Evolutionary conservation across 179 eudicot species (phyloP).

Genomic region (Silene vulgaris): DNA sequence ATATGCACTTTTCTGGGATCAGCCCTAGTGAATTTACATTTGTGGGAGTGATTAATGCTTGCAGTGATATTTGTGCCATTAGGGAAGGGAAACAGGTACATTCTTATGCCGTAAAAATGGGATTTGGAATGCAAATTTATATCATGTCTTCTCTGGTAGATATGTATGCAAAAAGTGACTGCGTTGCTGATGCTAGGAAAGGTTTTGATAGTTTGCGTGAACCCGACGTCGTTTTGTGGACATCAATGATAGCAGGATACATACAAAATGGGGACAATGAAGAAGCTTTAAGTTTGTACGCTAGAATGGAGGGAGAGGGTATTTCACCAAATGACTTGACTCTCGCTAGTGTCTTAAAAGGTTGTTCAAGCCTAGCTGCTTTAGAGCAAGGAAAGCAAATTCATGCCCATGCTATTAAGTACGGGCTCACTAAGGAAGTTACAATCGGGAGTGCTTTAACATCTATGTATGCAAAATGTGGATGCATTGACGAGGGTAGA

Average conservation of each 20-base stretch:
- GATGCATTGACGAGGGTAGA: constrained; percentile 49
- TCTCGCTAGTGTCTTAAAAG: constrained; percentile 52
- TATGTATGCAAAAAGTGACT: constrained; percentile 70
- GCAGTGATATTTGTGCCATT: constrained; percentile 35
- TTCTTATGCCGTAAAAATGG: constrained; percentile 47
- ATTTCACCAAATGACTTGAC: constrained; percentile 57
- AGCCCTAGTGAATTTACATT: constrained; percentile 54
- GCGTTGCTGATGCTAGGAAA: constrained; percentile 42
- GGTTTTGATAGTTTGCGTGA: constrained; percentile 57
- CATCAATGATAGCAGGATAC: constrained; percentile 62
- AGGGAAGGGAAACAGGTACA: constrained; percentile 52
- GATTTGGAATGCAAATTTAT: constrained; percentile 51
- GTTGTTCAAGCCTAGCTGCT: constrained; percentile 58
- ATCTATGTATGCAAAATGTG: constrained; percentile 69
- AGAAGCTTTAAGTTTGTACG: constrained; percentile 48
- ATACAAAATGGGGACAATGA: constrained; percentile 49
- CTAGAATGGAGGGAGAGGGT: constrained; percentile 51
- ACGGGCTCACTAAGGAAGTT: constrained; percentile 45
- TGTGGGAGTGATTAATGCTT: constrained; percentile 66
- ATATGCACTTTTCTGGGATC: constrained; percentile 51
- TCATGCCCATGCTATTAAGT: constrained; percentile 56
- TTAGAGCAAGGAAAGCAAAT: constrained; percentile 69
- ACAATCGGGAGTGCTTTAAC: constrained; percentile 63
- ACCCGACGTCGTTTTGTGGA: constrained; percentile 72
- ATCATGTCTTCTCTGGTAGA: constrained; percentile 60